These are phyloP conservation scores for Taphrina communis DNA, from an alignment of 1,139 yeast genomes.

Conservation along the genomic window DNA sequence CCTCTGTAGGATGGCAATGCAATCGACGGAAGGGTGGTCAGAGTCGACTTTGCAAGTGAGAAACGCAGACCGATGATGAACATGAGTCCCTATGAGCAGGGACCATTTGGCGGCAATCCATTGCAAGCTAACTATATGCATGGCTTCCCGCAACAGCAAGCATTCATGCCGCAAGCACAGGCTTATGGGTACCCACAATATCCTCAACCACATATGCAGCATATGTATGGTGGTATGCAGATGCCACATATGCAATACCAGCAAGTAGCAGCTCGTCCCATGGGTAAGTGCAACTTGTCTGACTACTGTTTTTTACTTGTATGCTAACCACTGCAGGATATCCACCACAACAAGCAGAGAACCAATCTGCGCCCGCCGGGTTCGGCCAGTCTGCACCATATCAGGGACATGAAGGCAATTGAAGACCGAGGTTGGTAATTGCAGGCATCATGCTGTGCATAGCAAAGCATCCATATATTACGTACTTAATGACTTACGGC, in stretches of 20 bases:
- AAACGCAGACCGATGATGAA: slow-evolving; percentile 21
- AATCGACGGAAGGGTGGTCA: slow-evolving; percentile 37
- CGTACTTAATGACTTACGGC: slow-evolving; percentile 7
- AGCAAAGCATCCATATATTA: not conserved
- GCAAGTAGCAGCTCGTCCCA: slow-evolving; percentile 16
- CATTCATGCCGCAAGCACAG: slow-evolving; percentile 15
- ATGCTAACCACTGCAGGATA: slow-evolving; percentile 1
- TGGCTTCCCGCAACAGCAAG: slow-evolving; percentile 19
- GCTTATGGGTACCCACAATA: slow-evolving; percentile 24
- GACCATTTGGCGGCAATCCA: slow-evolving; percentile 13
- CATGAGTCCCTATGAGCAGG: slow-evolving; percentile 25
- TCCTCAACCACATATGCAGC: slow-evolving; percentile 17
- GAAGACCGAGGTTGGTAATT: not conserved
- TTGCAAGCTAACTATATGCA: slow-evolving; percentile 9
- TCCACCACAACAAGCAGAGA: slow-evolving; percentile 8
- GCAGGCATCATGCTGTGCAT: not conserved
- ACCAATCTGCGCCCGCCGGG: slow-evolving; percentile 18
- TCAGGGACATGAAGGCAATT: slow-evolving; percentile 16
- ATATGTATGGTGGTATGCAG: slow-evolving; percentile 15
- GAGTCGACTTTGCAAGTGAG: slow-evolving; percentile 39
- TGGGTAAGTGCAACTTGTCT: slow-evolving; percentile 2
- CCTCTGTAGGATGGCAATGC: slow-evolving; percentile 29
- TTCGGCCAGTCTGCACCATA: slow-evolving; percentile 4
- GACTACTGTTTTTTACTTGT: not conserved
- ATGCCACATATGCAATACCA: slow-evolving; percentile 26